Base-by-base conservation (phyloP, 495 filamentous ascomycete genomes). In the Podospora conica region DNA sequence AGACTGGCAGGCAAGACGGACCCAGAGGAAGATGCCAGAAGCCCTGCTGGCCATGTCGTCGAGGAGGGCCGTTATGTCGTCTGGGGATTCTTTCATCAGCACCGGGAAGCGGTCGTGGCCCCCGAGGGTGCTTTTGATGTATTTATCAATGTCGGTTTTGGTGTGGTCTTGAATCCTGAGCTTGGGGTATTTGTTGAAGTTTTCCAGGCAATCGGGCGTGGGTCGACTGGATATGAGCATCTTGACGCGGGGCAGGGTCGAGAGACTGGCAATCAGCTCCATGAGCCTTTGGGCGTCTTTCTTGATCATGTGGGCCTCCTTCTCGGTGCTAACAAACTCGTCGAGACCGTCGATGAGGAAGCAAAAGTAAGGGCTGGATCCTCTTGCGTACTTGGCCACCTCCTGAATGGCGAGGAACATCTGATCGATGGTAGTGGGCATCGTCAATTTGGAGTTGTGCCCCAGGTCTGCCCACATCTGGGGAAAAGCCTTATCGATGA, bases 271-370 rank as follows among this genome's bases (percentile, higher is more conserved):
- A 15, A 40, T 18, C 33, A 40, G 18, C 15, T 3, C 4, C 33
- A 15, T 1, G 18, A 40, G 33, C n/a, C n/a, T n/a, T n/a, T 40
- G 31, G 12, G 31, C 12, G 3, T 40, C 0, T 15, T 18, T 40
- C 3, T 15, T 15, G 12, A 4, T 40, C 10, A 15, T 15, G 18
- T 40, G 15, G 15, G 7, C 15, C 4, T 18, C 33, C 33, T 40
- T 7, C 33, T 1, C 2, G 4, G 1, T 18, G 12, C 33, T 18
- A 7, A 18, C 33, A 12, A 6, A 79, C 40, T 83, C 80, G 63
- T 81, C 80, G 7, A 82, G 70, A 1, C 77, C 79, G 60, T 71
- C 70, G 18, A 71, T 71, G 48, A 71, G 64, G 55, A 70, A 66
- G 21, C 66, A 67, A 20, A 71, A 73, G 31, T 57, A 60, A 15